Evolutionary conservation across 1,284 basidiomycete species (phyloP).

Genomic region (Ganoderma boninense): DNA sequence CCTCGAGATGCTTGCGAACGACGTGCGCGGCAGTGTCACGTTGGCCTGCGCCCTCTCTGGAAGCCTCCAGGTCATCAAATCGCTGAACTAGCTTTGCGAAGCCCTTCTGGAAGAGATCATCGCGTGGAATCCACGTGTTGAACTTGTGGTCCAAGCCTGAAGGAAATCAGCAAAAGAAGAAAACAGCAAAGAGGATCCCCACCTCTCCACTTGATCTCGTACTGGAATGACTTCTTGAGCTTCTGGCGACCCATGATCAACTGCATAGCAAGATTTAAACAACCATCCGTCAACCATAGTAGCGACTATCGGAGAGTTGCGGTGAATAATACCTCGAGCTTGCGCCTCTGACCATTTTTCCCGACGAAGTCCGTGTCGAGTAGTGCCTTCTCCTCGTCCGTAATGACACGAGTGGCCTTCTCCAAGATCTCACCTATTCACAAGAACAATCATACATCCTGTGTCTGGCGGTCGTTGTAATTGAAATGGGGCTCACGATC

Average conservation of each 20-base stretch:
- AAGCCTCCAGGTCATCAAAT: constrained; percentile 97
- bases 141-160: constrained; percentile 85
- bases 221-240: constrained; percentile 95
- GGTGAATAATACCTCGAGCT: constrained; percentile 75
- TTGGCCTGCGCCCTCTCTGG: constrained; percentile 90
- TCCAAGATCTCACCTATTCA: constrained; percentile 84
- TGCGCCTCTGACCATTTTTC: constrained; percentile 91
- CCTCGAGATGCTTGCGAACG: constrained; percentile 91
- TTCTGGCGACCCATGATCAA: constrained; percentile 97
- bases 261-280: constrained; percentile 46
- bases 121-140: constrained; percentile 96
- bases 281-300: constrained; percentile 9
- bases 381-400: constrained; percentile 86
- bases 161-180: not conserved
- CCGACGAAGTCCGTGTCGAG: constrained; percentile 93
- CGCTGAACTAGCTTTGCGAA: constrained; percentile 93
- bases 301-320: not conserved
- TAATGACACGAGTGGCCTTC: constrained; percentile 91
- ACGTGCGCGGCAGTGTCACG: constrained; percentile 84
- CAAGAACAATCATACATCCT: not conserved
- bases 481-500: constrained; percentile 73
- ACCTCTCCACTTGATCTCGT: constrained; percentile 95
- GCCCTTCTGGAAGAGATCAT: constrained; percentile 88
- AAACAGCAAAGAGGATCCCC: not conserved
- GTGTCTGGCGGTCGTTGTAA: constrained; percentile 12